Base-by-base conservation (phyloP, 106 monocot species). In the Acanthochlamys bracteata region DNA sequence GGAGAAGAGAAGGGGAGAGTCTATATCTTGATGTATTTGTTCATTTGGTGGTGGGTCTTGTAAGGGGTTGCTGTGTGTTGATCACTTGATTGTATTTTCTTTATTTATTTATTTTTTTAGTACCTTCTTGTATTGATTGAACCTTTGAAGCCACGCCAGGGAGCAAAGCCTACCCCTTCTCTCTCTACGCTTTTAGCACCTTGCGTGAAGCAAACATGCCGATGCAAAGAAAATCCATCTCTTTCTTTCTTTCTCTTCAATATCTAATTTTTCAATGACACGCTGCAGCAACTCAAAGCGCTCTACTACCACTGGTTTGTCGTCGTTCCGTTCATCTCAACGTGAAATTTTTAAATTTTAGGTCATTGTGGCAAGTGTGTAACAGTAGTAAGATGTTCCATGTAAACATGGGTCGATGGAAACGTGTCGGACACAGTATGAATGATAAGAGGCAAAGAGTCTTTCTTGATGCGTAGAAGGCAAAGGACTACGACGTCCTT, bases 121-220 rank as follows among this genome's bases (percentile, higher is more conserved):
- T 33, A 33, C 41, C 72, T 65, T 67, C 62, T 64, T 71, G 71
- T 82, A 82, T 82, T 86, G 90, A 82, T 11, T 96, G 87, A 84
- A 73, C 42, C 94, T 90, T 95, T 84, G 82, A 95, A 87, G 90
- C 86, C 84, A 95, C 86, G 94, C 72, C 75, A 90, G 72, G 73
- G 20, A 75, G 74, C 69, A 72, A 78, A 76, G 64, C 58, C 65
- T 71, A 66, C 56, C 63, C 66, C 33, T 33, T 55, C 64, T 33
- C 33, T 33, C 72, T 61, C 26, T 74, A 71, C 41, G 49, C 41
- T 42, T 33, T 49, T 76, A 70, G 90, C 74, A 84, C 69, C 61
- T 96, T 87, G 95, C 95, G 90, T 96, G 95, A 96, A 96, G 95
- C 95, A 96, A 96, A 76, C 90, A 90, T 78, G 82, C 82, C 33